Base-by-base conservation (phyloP, 331 rosid species). In the Stylosanthes scabra region DNA sequence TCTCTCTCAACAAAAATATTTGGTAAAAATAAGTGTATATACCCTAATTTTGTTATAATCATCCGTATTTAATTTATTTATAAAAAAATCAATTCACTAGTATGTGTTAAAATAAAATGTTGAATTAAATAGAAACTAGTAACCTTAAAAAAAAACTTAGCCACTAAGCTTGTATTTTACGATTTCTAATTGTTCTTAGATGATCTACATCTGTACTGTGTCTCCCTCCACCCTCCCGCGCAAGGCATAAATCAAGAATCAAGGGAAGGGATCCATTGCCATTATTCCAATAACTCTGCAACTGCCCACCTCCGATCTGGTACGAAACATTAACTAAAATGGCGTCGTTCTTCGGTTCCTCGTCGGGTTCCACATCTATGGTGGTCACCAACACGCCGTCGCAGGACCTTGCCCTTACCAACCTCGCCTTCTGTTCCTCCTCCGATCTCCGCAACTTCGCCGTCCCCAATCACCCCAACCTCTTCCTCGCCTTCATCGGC, bases 401-500 rank as follows among this genome's bases (percentile, higher is more conserved):
- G 5, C 39, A 78, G 40, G 96, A 89, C 68, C 93, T 94, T 57
- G 96, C 84, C 7, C 63, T 85, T 61, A 83, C 90, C 68, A 94
- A 94, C 78, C 70, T 86, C 68, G 97, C 96, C 60, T 94, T 69
- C 87, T 88, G 96, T 80, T 85, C 88, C 27, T 59, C 86, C 61
- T 65, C 89, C 70, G 99, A 94, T 81, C 90, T 94, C n/a, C 85
- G 70, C 46, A 75, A 45, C 41, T 94, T 88, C 80, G 91, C 93
- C 62, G 88, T 86, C 64, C 90, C 96, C 51, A 86, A 81, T 68
- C 73, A 73, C 56, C 59, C 51, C 55, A 67, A 71, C 71, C 79
- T 87, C 73, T 80, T 34, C 81, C 90, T 90, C 28, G 99, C 96
- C 45, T 57, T 78, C n/a, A 3, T 95, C 59, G 90, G 70, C 63